Evolutionary conservation across 2,329 filamentous ascomycete genomes (phyloP), one percentile per base, ranked within the genome.

Genomic region (Fusarium sterilihyphosum): DNA sequence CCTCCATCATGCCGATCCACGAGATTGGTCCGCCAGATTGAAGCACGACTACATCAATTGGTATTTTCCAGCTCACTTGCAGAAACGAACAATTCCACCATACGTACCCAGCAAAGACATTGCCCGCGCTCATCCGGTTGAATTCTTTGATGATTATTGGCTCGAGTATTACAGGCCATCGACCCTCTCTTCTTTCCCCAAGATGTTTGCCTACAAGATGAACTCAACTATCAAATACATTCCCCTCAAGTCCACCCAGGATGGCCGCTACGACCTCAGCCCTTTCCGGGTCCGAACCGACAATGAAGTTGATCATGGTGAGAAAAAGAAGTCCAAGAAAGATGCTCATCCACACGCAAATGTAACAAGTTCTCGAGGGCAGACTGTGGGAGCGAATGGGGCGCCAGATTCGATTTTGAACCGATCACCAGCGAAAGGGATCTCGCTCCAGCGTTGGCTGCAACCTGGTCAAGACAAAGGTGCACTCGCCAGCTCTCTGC

Each of bases 151-250:
- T 80, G 95, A 98, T 82, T 99, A 98, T 82, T 99, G 96, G 96
- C 87, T 96, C 13, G 96, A 99, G 81, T 98, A 98, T 82, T 99
- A 99, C 81, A 91, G 95, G 20, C 96, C 96, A 1, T 88, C 94
- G 13, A 94, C 93, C 1, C 85, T 98, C 3, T 98, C 96, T 0
- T 96, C 94, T 0, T 94, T 98, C 75, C 89, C 92, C 20, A 99
- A 98, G 80, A 93, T 98, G 81, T 98, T 98, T 80, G 91, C 94
- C 1, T 98, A 93, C 83, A 95, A 94, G 80, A 94, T 98, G 89
- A 97, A 96, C 79, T 95, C 94, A 2, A 96, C 94, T 8, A 90
- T 95, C 72, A 93, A 93, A 70, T 95, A 96, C 80, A 92, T 96
- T 38, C 93, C 93, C 17, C 88, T 95, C 67, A 92, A 92, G 66